Percentiles rank a stretch among this genome's conserved stretches.
These are phyloP conservation scores for Penicillium corylophilum DNA, from an alignment of 2,329 filamentous ascomycete species.

Conservation along the genomic window DNA sequence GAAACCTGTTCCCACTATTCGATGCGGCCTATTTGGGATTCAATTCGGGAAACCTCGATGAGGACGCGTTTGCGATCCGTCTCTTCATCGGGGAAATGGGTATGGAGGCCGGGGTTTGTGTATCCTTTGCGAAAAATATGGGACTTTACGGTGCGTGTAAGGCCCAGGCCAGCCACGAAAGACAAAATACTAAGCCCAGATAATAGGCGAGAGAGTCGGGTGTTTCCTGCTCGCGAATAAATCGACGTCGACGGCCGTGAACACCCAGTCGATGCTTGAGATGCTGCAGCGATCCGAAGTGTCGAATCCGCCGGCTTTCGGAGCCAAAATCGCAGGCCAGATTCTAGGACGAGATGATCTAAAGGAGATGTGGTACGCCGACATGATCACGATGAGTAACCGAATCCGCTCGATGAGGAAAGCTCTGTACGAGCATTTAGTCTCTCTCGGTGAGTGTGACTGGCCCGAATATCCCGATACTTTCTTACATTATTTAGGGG, in stretches of 20 bases:
- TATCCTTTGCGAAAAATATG: conserved; percentile 60
- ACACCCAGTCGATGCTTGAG: conserved; percentile 20
- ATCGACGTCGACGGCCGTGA: conserved; percentile 9
- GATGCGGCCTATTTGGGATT: conserved; percentile 32
- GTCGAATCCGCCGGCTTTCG: conserved; percentile 90
- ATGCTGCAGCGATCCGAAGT: conserved; percentile 79
- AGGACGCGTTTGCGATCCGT: conserved; percentile 29
- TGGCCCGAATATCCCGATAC: not conserved
- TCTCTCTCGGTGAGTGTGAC: conserved; percentile 7
- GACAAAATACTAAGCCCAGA: not conserved
- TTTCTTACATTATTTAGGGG: conserved; percentile 53
- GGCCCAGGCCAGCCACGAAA: not conserved
- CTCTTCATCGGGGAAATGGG: conserved; percentile 61
- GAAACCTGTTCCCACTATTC: conserved; percentile 79
- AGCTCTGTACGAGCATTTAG: conserved; percentile 68
- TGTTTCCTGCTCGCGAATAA: conserved; percentile 14
- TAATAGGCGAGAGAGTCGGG: conserved; percentile 20
- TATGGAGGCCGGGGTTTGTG: conserved; percentile 60
- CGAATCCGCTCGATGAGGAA: conserved; percentile 89
- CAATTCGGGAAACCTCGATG: conserved; percentile 27
- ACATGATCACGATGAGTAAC: conserved; percentile 85
- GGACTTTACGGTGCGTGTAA: conserved; percentile 30
- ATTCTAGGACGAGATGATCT: conserved; percentile 75
- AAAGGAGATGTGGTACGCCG: conserved; percentile 83
- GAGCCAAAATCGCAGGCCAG: conserved; percentile 77